These are phyloP conservation scores for Naegleria lovaniensis DNA, from an alignment of 208 protist genomes.

Conservation along the genomic window DNA sequence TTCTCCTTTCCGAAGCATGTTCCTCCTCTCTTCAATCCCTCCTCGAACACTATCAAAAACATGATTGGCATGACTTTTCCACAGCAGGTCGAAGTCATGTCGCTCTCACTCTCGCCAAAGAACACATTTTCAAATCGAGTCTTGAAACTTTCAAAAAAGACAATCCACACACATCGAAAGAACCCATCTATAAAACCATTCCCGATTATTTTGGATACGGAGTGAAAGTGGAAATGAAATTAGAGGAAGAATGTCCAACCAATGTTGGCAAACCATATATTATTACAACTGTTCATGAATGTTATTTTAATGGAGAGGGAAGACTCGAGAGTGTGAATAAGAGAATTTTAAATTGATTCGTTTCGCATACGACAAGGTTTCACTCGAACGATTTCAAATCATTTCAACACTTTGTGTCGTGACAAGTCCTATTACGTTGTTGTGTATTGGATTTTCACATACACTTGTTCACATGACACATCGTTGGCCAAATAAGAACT, in stretches of 20 bases:
- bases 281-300: neutral
- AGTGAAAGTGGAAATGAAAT: neutral
- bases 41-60: neutral
- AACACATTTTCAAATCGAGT: neutral
- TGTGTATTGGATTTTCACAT: no score
- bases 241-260: neutral
- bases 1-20: neutral
- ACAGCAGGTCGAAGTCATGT: neutral
- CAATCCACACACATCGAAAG: neutral
- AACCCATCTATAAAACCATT: neutral
- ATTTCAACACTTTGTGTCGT: no score
- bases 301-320: neutral
- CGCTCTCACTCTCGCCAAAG: neutral
- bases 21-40: neutral
- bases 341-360: no score
- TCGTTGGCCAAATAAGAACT: no score
- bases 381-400: no score
- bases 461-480: no score
- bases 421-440: no score
- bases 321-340: neutral
- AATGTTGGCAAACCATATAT: neutral
- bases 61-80: neutral
- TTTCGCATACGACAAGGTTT: no score
- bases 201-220: neutral
- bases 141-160: neutral